These are phyloP conservation scores for Saccharomycopsis schoenii DNA, from an alignment of 805 yeast genomes.

Conservation along the genomic window DNA sequence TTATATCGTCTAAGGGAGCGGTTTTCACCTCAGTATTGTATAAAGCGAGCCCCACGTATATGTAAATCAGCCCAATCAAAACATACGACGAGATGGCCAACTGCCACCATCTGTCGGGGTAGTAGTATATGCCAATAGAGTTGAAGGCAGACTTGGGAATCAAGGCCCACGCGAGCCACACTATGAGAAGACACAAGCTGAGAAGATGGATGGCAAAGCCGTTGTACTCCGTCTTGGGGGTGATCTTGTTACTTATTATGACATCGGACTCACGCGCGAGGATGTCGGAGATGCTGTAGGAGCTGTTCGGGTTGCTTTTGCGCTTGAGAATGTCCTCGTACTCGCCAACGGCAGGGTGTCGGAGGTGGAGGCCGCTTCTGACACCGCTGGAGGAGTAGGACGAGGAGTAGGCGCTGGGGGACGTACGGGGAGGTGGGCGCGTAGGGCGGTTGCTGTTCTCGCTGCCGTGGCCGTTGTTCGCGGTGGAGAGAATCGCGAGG, in stretches of 20 bases:
- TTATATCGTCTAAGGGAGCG: constrained; percentile 42
- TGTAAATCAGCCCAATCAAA: constrained; percentile 60
- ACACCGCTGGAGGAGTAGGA: not conserved
- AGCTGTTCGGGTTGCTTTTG: constrained; percentile 3
- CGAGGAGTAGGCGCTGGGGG: not conserved
- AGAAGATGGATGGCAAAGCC: constrained; percentile 80
- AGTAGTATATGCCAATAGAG: constrained; percentile 49
- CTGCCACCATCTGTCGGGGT: constrained; percentile 92
- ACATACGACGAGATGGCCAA: constrained; percentile 64
- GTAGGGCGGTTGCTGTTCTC: not conserved
- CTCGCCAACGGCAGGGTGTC: constrained; percentile 10
- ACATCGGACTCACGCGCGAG: constrained; percentile 60
- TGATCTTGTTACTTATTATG: constrained; percentile 43
- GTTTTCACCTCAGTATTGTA: constrained; percentile 76
- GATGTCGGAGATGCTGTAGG: constrained; percentile 33
- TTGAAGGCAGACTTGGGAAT: constrained; percentile 52
- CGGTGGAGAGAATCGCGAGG: constrained; percentile 3
- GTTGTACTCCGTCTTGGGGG: constrained; percentile 66
- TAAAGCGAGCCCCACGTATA: constrained; percentile 57
- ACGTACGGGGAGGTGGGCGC: not conserved
- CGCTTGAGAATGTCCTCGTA: constrained; percentile 17
- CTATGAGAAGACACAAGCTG: constrained; percentile 42
- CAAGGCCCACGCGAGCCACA: constrained; percentile 67
- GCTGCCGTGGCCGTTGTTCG: not conserved
- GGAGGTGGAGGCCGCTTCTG: not conserved